phyloP scores from a whole-genome alignment of 306 rosid species.

The Vigna angularis region DNA sequence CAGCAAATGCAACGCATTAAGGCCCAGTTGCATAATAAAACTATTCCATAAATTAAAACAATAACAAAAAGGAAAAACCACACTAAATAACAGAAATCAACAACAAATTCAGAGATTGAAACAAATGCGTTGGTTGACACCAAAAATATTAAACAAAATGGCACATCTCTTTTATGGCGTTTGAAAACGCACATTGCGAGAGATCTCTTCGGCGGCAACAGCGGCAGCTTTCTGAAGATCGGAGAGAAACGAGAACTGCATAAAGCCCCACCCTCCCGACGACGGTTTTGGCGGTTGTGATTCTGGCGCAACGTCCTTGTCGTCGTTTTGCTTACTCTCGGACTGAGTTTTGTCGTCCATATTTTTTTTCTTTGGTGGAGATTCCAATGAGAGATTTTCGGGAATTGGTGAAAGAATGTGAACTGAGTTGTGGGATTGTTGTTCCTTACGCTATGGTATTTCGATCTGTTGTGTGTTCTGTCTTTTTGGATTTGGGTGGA shows the following conservation, averaged over 20 bases:
- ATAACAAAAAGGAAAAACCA: background rate
- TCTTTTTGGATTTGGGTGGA: background rate
- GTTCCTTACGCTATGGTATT: background rate
- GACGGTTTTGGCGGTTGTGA: slow-evolving; percentile 36
- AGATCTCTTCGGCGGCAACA: slow-evolving; percentile 94
- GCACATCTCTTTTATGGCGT: background rate
- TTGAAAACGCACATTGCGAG: slow-evolving; percentile 75
- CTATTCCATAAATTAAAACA: background rate
- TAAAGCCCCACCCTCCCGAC: slow-evolving; percentile 90
- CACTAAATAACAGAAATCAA: slow-evolving; percentile 4
- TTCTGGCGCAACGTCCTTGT: slow-evolving; percentile 33
- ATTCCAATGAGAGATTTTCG: background rate
- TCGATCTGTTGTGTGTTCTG: slow-evolving; percentile 23
- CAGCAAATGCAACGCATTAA: background rate
- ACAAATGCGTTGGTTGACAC: slow-evolving; percentile 10
- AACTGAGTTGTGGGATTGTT: background rate
- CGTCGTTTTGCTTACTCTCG: slow-evolving; percentile 54
- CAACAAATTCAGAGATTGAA: slow-evolving; percentile 14
- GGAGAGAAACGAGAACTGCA: slow-evolving; percentile 70
- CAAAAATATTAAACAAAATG: background rate
- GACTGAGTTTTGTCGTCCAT: slow-evolving; percentile 74
- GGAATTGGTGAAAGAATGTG: background rate
- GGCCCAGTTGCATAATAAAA: background rate
- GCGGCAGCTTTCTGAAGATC: slow-evolving; percentile 95
- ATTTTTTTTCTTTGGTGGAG: background rate